Conservation (phyloP, 2,329 filamentous ascomycete genomes). For the Dissoconium aciculare region DNA sequence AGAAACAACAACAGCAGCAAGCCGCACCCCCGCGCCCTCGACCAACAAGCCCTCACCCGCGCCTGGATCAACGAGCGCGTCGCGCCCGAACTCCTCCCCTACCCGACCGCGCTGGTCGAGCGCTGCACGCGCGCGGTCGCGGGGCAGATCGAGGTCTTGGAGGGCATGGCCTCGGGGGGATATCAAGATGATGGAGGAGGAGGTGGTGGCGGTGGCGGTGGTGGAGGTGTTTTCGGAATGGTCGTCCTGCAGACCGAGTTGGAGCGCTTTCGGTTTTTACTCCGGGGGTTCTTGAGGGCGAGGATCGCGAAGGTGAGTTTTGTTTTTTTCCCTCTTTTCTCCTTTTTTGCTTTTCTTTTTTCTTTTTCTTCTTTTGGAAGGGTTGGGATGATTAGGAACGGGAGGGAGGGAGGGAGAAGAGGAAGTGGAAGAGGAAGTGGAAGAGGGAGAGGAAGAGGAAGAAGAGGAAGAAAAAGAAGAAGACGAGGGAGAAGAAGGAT, state of each 20-base stretch:
- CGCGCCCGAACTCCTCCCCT: constrained; percentile 76
- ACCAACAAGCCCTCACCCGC: constrained; percentile 78
- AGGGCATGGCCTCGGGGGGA: constrained; percentile 55
- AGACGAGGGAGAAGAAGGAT: no score
- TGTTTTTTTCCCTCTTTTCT: neutral
- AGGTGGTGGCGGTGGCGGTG: no score
- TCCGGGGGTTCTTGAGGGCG: constrained; percentile 67
- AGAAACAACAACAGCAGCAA: no score
- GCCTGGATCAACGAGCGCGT: constrained; percentile 88
- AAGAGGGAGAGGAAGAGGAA: neutral
- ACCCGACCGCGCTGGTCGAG: constrained; percentile 61
- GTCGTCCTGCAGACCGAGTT: constrained; percentile 95
- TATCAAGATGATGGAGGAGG: no score
- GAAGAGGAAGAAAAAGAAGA: constrained; percentile 1
- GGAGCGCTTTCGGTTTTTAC: constrained; percentile 81
- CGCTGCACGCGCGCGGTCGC: constrained; percentile 52
- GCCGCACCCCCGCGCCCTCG: constrained; percentile 48
- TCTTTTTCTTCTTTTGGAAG: no score
- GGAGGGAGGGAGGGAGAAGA: neutral
- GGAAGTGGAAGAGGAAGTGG: neutral
- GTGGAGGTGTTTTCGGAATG: constrained; percentile 79
- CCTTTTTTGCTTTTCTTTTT: no score
- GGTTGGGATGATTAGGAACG: no score
- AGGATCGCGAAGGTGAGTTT: constrained; percentile 64
- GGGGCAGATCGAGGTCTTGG: constrained; percentile 25